Percentiles rank a stretch among this genome's conserved stretches.
Evolutionary conservation across 2,329 filamentous ascomycete genomes (phyloP).

Genomic region (Epichloe uncinata): DNA sequence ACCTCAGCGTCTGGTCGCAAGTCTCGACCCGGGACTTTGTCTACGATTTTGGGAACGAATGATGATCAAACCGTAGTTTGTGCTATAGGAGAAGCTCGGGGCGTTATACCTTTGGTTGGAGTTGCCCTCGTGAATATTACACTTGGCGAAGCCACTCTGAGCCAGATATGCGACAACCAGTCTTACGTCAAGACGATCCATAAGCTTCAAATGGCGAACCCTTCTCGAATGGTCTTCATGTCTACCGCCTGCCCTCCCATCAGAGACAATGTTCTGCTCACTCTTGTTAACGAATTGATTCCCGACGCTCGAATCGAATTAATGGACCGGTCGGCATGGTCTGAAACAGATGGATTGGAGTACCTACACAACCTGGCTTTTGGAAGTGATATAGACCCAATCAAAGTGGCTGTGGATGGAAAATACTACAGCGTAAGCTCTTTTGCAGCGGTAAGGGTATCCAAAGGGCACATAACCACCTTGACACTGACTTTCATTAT

Average conservation of each 20-base stretch:
- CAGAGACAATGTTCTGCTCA: slow-evolving; percentile 58
- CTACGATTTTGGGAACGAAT: slow-evolving; percentile 28
- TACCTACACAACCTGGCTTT: slow-evolving; percentile 72
- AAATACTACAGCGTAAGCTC: slow-evolving; percentile 79
- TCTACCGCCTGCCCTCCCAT: slow-evolving; percentile 52
- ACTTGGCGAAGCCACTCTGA: slow-evolving; percentile 71
- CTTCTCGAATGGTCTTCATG: slow-evolving; percentile 68
- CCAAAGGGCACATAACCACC: not conserved
- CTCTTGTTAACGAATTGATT: slow-evolving; percentile 52
- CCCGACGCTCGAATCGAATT: slow-evolving; percentile 23
- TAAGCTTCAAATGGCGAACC: slow-evolving; percentile 70
- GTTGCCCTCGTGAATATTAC: slow-evolving; percentile 79
- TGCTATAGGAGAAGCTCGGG: slow-evolving; percentile 77
- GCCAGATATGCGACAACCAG: slow-evolving; percentile 86
- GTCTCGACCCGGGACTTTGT: slow-evolving; percentile 25
- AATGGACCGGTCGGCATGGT: slow-evolving; percentile 72
- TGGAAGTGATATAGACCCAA: slow-evolving; percentile 62
- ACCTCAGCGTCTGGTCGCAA: slow-evolving; percentile 32
- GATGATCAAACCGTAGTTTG: slow-evolving; percentile 67
- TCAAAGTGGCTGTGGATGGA: slow-evolving; percentile 67
- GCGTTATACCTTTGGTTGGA: slow-evolving; percentile 71
- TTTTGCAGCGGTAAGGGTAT: slow-evolving; percentile 62
- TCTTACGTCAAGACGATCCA: slow-evolving; percentile 82
- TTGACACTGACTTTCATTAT: slow-evolving; percentile 30
- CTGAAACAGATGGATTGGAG: slow-evolving; percentile 62